Evolutionary conservation across 371 early-diverging fungal genomes (phyloP), one percentile per base, ranked within the genome.

Genomic region (Chytridiales sp.): DNA sequence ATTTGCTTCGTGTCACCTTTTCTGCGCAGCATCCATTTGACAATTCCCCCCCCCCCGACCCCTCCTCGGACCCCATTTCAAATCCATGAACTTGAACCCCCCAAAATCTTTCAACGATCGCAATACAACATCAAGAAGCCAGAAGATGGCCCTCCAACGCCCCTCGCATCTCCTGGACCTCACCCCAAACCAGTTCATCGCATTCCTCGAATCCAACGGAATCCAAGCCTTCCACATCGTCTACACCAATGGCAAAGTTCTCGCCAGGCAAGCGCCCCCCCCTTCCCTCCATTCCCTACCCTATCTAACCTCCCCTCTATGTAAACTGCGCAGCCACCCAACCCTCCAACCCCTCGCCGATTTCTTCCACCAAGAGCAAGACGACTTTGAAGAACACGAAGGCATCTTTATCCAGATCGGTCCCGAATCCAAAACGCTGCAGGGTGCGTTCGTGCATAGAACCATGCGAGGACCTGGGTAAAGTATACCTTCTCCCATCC

Each of bases 361-460:
- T 29, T 64, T 46, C 51, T 61, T 76, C 50, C n/a, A 26, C 11
- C 43, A 42, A 15, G 69, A 71, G 27, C 29, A 40, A 17, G 62
- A 47, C 22, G 76, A 76, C 46, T 74, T 55, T 34, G 70, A 75
- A 35, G 40, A 47, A 26, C 76, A 76, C 50, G 74, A 76, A 50
- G 76, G 69, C 11, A 44, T 70, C 39, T 71, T 73, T 47, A 60
- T 62, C n/a, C 52, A 62, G 47, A 57, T 75, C 38, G 70, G 68
- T 0, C 62, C 54, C 9, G 55, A 58, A 46, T 59, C 61, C 19
- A 59, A 68, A 5, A 72, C 72, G 4, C 47, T 59, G 27, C 60
- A 70, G 61, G 60, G 62, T 6, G 74, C 74, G 11, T 49, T 66
- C 21, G 54, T 71, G 11, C 74, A 71, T 52, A 56, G 64, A 15